phyloP scores from a whole-genome alignment of 495 filamentous ascomycete genomes.

The Tuber calosporum region DNA sequence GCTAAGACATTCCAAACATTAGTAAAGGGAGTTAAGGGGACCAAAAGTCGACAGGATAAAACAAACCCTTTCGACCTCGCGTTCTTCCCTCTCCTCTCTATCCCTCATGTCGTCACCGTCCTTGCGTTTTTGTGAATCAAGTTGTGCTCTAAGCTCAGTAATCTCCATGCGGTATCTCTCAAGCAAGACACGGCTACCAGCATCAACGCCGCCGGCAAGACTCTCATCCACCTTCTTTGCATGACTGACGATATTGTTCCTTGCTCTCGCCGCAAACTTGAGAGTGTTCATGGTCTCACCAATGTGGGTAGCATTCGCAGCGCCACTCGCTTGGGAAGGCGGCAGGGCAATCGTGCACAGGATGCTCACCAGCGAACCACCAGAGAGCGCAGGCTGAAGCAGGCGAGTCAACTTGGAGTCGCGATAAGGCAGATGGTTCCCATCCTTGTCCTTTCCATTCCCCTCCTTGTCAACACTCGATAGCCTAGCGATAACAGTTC shows the following conservation, averaged over 20 bases:
- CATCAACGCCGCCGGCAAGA: slow-evolving; percentile 64
- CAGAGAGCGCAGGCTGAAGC: slow-evolving; percentile 85
- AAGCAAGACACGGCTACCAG: slow-evolving; percentile 75
- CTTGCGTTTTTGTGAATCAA: slow-evolving; percentile 71
- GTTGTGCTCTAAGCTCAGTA: slow-evolving; percentile 66
- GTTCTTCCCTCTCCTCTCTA: slow-evolving; percentile 60
- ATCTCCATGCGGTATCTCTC: slow-evolving; percentile 96
- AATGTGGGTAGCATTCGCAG: slow-evolving; percentile 59
- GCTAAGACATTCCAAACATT: slow-evolving; percentile 41
- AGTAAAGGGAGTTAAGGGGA: slow-evolving; percentile 10
- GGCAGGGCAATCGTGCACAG: slow-evolving; percentile 89
- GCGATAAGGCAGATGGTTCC: slow-evolving; percentile 86
- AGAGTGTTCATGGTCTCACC: slow-evolving; percentile 90
- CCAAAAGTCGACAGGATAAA: slow-evolving; percentile 13
- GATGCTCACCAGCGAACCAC: slow-evolving; percentile 91
- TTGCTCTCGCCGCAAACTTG: slow-evolving; percentile 92
- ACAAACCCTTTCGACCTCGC: slow-evolving; percentile 60
- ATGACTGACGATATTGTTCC: slow-evolving; percentile 96
- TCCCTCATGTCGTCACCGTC: slow-evolving; percentile 58
- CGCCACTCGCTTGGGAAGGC: slow-evolving; percentile 55
- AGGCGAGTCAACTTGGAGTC: slow-evolving; percentile 95
- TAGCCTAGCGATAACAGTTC: slow-evolving; percentile 85
- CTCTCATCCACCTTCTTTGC: slow-evolving; percentile 93
- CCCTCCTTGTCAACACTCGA: slow-evolving; percentile 78
- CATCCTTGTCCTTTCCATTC: slow-evolving; percentile 62